phyloP scores from a whole-genome alignment of 768 basidiomycete species.

The Mycena rebaudengoi region DNA sequence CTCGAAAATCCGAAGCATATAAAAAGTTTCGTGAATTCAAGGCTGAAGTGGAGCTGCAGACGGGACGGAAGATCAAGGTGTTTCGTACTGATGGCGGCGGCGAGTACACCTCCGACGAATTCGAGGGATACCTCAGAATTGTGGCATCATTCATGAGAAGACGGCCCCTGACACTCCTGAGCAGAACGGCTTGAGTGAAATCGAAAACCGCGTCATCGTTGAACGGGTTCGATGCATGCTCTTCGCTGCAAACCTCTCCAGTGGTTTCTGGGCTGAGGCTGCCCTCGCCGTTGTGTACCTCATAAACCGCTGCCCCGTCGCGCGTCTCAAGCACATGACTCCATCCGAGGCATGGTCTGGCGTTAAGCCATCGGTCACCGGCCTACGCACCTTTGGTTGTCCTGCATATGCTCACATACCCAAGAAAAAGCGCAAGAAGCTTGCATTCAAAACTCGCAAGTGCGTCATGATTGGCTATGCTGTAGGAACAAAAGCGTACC shows the following conservation, averaged over 20 bases:
- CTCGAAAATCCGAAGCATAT: slow-evolving; percentile 25
- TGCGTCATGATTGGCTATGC: slow-evolving; percentile 35
- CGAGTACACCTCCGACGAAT: slow-evolving; percentile 14
- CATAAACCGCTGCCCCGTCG: slow-evolving; percentile 20
- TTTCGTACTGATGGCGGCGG: slow-evolving; percentile 7
- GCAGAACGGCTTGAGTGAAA: slow-evolving; percentile 11
- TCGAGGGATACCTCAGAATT: slow-evolving; percentile 5
- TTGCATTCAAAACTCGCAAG: slow-evolving; percentile 14
- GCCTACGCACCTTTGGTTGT: slow-evolving; percentile 36
- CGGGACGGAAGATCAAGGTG: neutral
- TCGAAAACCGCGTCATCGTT: neutral
- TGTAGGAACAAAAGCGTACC: slow-evolving; percentile 22
- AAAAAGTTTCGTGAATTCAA: slow-evolving; percentile 10
- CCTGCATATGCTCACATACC: slow-evolving; percentile 25
- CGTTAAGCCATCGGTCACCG: slow-evolving; percentile 32
- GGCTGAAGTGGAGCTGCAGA: neutral
- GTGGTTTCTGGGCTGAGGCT: slow-evolving; percentile 32
- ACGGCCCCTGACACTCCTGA: slow-evolving; percentile 7
- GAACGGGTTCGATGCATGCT: slow-evolving; percentile 32
- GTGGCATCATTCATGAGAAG: neutral
- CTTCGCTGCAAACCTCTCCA: slow-evolving; percentile 17
- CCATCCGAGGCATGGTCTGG: slow-evolving; percentile 28
- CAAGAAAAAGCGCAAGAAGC: slow-evolving; percentile 3
- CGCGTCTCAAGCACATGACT: slow-evolving; percentile 9
- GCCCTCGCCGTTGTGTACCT: slow-evolving; percentile 31